Evolutionary conservation across 306 rosid genomes (phyloP).

Genomic region (Inga laurina): DNA sequence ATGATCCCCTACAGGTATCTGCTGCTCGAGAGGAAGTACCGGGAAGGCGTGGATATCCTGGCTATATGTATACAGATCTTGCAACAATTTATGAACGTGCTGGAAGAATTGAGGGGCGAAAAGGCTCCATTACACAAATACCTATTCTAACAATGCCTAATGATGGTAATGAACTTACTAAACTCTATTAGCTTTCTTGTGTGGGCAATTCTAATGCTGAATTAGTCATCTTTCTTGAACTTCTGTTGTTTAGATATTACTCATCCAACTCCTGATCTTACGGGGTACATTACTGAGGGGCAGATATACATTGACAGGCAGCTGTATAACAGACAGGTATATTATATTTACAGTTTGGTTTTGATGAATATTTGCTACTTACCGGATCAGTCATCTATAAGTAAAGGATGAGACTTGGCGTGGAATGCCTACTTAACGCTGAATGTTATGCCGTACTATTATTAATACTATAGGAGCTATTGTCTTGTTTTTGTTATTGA

Average conservation of each 20-base stretch:
- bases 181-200: conserved; percentile 23
- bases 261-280: conserved; percentile 98
- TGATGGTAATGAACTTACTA: conserved; percentile 63
- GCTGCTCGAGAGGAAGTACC: conserved; percentile 99
- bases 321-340: conserved; percentile 94
- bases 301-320: conserved; percentile 98
- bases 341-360: conserved; percentile 28
- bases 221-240: conserved; percentile 27
- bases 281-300: conserved; percentile 99
- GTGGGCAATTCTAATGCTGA: background rate
- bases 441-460: background rate
- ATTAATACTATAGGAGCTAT: conserved; percentile 7
- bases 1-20: conserved; percentile 67
- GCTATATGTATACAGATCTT: conserved; percentile 99
- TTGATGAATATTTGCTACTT: conserved; percentile 6
- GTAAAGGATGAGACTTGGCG: conserved; percentile 15
- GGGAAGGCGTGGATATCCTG: conserved; percentile 99
- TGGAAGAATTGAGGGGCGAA: conserved; percentile 98
- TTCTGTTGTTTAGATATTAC: conserved; percentile 77
- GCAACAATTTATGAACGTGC: conserved; percentile 99
- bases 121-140: conserved; percentile 98
- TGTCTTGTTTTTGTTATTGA: conserved; percentile 11
- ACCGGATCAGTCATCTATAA: conserved; percentile 6
- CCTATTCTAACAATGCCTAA: conserved; percentile 99
- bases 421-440: conserved; percentile 7